Percentiles rank a stretch among this genome's conserved stretches.
Conservation (phyloP, 371 early-diverging fungal species). For the Blakeslea trispora region DNA sequence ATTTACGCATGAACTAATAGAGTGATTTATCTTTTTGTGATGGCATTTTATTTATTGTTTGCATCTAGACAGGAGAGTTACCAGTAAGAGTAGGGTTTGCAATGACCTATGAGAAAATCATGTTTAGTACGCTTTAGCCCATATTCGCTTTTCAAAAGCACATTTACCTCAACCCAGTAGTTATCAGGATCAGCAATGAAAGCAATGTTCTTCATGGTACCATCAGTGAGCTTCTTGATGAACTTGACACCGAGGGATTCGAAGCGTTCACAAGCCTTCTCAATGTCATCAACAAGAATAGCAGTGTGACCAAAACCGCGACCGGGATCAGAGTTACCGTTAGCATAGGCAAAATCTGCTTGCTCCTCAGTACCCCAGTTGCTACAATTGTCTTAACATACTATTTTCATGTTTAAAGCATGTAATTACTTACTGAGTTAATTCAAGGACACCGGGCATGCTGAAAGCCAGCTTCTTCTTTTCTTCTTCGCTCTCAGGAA, state of each 20-base stretch:
- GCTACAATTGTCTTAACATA: conserved; percentile 24
- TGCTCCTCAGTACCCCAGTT: conserved; percentile 90
- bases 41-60: conserved; percentile 1
- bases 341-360: conserved; percentile 66
- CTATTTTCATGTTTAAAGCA: background rate
- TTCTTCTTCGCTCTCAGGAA: conserved; percentile 55
- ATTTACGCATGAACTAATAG: no score
- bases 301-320: conserved; percentile 87
- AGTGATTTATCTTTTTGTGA: background rate
- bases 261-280: conserved; percentile 77
- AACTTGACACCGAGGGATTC: conserved; percentile 74
- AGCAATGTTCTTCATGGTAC: conserved; percentile 83
- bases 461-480: conserved; percentile 57
- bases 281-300: conserved; percentile 77
- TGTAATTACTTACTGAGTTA: conserved; percentile 69
- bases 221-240: conserved; percentile 77
- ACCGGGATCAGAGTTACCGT: conserved; percentile 72
- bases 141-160: background rate
- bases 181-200: conserved; percentile 89
- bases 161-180: conserved; percentile 76
- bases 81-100: conserved; percentile 14
- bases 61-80: conserved; percentile 10
- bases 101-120: conserved; percentile 9
- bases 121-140: background rate
- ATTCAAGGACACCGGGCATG: conserved; percentile 78